Base-by-base conservation (phyloP, 1,284 basidiomycete species). In the Boletus nobilissimus region DNA sequence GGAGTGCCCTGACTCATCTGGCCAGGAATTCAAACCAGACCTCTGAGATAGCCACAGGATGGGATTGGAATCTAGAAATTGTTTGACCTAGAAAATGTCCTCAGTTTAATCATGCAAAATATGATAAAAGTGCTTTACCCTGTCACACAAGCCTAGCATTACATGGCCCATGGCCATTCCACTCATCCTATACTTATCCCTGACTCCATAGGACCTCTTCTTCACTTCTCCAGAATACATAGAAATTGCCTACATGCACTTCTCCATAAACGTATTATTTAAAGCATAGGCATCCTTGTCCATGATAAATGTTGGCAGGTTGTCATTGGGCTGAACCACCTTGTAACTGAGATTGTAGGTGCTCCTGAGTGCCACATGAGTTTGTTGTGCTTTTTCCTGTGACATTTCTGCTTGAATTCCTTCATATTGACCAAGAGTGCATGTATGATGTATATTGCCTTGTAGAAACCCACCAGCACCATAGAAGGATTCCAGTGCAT, bases 341-440 rank as follows among this genome's bases (percentile, higher is more conserved):
- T 80, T 75, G 68, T 80, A 80, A 19, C 13, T 24, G 11, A 80
- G 79, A 38, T 81, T 80, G n/a, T 81, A 80, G 22, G 75, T 14
- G 16, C 71, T 80, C 11, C 73, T 10, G 29, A 79, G 80, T 7
- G 63, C 40, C 29, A 80, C 26, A 9, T 80, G 80, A 29, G 77
- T 79, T 48, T 75, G 62, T 10, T 24, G 2, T 3, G 46, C 54
- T 43, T 43, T 18, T 13, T 80, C 75, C 13, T 79, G 63, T 10
- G 19, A 22, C 77, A 80, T 80, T 34, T 80, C 77, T 10, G 75
- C 79, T 26, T 80, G 77, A 46, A 80, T 48, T 3, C 63, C 75
- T 7, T 74, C 77, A 76, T 80, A 79, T 5, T 36, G 6, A 10
- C 60, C 39, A 14, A 73, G 65, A 7, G 74, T 80, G 57, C 75